phyloP scores from a whole-genome alignment of 75 land plant genomes.

The Pinus taeda region DNA sequence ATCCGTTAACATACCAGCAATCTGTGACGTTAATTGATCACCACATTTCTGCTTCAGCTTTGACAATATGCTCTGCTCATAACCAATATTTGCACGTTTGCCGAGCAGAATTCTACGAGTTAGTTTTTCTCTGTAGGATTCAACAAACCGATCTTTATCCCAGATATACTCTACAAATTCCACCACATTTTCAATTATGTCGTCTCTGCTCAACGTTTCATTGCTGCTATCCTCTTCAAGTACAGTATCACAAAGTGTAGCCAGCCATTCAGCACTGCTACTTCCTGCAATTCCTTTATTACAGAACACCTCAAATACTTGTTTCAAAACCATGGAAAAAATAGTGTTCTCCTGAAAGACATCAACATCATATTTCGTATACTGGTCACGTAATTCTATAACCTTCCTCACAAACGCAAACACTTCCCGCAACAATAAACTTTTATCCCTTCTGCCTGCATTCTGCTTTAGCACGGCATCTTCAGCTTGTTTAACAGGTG shows the following conservation, averaged over 20 bases:
- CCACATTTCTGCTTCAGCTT: too few relatives aligned
- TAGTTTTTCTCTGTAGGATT: too few relatives aligned
- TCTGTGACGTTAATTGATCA: too few relatives aligned
- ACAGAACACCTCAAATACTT: constrained; percentile 89
- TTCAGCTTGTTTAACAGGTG: constrained; percentile 84
- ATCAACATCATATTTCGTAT: constrained; percentile 68
- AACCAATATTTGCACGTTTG: too few relatives aligned
- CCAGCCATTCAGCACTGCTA: constrained; percentile 86
- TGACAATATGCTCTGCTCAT: too few relatives aligned
- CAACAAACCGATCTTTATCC: too few relatives aligned
- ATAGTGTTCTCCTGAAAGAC: constrained; percentile 28
- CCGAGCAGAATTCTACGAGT: too few relatives aligned
- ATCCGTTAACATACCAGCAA: too few relatives aligned
- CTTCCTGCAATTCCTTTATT: constrained; percentile 79
- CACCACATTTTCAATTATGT: too few relatives aligned
- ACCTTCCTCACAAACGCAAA: constrained; percentile 65
- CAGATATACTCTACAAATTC: too few relatives aligned
- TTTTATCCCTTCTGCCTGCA: constrained; percentile 42
- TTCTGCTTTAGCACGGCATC: constrained; percentile 40
- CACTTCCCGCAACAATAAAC: constrained; percentile 9
- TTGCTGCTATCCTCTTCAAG: not conserved
- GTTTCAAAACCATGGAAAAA: constrained; percentile 83
- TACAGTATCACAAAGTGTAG: constrained; percentile 82
- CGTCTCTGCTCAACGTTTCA: too few relatives aligned
- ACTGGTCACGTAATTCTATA: constrained; percentile 88